Base-by-base conservation (phyloP, 108 stramenopile species). In the Cyclotella choctawhatcheeana region DNA sequence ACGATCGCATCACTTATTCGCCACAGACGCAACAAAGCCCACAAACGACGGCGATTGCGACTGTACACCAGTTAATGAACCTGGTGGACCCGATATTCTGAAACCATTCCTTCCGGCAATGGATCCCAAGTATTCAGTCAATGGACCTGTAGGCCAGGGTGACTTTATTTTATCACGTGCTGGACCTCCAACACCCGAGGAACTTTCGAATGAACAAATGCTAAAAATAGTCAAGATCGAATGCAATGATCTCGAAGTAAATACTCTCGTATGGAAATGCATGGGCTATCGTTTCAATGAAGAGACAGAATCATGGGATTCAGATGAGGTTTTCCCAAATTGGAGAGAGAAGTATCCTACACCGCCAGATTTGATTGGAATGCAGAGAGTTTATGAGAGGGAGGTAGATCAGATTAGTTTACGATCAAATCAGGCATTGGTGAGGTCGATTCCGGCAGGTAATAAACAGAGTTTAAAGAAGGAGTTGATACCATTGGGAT, bases 191-290 rank as follows among this genome's bases (percentile, higher is more conserved):
- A 83, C 76, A 1, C 22, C 48, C 33, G 84, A 89, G 44, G 96
- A 96, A 79, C 59, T 96, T 32, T 67, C 83, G 32, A 92, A 94
- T 71, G 93, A 91, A 45, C 87, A 96, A 67, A 76, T 96, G 62
- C 64, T 90, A 0, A 63, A 70, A 44, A 97, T 97, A 63, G 76
- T 96, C 25, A 65, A 50, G 61, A 73, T 82, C 25, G 82, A 84
- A 67, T 82, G 87, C 50, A 83, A 77, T 43, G 97, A 98, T 68
- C 69, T 96, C 52, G 94, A 97, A 81, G 88, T 91, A 31, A 97
- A 97, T 65, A 92, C 89, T 13, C 73, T 98, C 14, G 90, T 91
- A 1, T 98, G 98, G 98, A 97, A 96, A 55, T 97, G 97, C 67
- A 71, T 98, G 58, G 98, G 97, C 44, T 96, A 96, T 83, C 81